A percentile compares a stretch with the other conserved stretches of the same genome.
Conservation (phyloP, 1,284 basidiomycete species). For the Moniliella sp. region DNA sequence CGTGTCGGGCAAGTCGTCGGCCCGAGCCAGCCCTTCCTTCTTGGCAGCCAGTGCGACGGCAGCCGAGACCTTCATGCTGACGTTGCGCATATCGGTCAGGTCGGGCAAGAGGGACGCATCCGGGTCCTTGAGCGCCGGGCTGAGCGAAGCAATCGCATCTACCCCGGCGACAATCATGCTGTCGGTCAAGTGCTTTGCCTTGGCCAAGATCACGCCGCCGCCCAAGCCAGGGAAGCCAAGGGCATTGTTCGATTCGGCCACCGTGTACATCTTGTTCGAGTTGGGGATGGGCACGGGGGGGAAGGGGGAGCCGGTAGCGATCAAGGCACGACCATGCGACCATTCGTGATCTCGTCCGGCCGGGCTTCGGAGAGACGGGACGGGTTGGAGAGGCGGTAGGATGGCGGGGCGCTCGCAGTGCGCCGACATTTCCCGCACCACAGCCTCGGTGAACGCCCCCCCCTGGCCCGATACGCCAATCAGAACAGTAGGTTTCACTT, state of each 20-base stretch:
- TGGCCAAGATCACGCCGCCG: background rate
- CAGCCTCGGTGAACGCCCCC: conserved; percentile 55
- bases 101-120: too few species aligned
- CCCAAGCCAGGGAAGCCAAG: background rate
- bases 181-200: background rate
- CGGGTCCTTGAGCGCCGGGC: background rate
- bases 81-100: too few species aligned
- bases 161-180: background rate
- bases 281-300: background rate
- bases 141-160: background rate
- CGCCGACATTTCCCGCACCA: conserved; percentile 60
- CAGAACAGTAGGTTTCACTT: conserved; percentile 72
- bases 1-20: background rate
- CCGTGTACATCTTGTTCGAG: background rate
- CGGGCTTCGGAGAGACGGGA: conserved; percentile 51
- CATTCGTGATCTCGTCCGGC: conserved; percentile 63
- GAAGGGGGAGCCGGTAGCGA: conserved; percentile 79
- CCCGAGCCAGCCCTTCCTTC: background rate
- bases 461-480: conserved; percentile 71
- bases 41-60: background rate
- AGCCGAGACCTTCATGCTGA: too few species aligned
- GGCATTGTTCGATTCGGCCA: background rate
- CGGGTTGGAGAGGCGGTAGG: conserved; percentile 88
- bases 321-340: conserved; percentile 46
- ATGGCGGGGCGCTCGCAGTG: conserved; percentile 71